A percentile compares a stretch with the other conserved stretches of the same genome.
These are phyloP conservation scores for Medicago ruthenica DNA, from an alignment of 306 rosid genomes.

Conservation along the genomic window DNA sequence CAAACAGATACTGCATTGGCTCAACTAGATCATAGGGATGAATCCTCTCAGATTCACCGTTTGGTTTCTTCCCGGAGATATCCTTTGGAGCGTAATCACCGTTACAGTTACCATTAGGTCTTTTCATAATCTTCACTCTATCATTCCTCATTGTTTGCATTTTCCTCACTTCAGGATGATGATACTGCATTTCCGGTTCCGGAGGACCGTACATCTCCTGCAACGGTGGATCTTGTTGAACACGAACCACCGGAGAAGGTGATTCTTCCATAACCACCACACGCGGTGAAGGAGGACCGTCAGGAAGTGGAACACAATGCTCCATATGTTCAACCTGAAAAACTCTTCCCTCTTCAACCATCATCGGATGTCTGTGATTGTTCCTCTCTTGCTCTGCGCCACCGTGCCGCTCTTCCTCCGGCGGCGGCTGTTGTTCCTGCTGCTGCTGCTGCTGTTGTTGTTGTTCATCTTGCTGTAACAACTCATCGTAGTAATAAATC, in stretches of 20 bases:
- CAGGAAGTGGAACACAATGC: constrained; percentile 28
- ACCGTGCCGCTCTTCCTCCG: constrained; percentile 28
- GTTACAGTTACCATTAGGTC: constrained; percentile 56
- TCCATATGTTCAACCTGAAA: constrained; percentile 53
- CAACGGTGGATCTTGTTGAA: constrained; percentile 50
- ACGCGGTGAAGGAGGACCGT: constrained; percentile 56
- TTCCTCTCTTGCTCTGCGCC: constrained; percentile 53
- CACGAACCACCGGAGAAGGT: constrained; percentile 64
- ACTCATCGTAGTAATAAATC: constrained; percentile 71
- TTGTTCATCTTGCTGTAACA: constrained; percentile 48
- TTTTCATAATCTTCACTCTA: constrained; percentile 62
- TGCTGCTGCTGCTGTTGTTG: constrained; percentile 15
- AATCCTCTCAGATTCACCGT: constrained; percentile 54
- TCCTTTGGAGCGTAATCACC: constrained; percentile 74
- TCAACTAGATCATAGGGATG: constrained; percentile 88
- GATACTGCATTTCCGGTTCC: constrained; percentile 46
- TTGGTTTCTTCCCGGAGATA: constrained; percentile 51
- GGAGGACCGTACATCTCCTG: constrained; percentile 50
- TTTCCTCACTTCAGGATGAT: constrained; percentile 64
- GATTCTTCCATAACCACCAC: constrained; percentile 64
- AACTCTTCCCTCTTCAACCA: constrained; percentile 61
- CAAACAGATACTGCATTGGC: constrained; percentile 86
- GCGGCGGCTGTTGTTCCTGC: not conserved
- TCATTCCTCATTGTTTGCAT: constrained; percentile 70
- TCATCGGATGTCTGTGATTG: constrained; percentile 24